Conservation (phyloP, 306 rosid genomes). For the Trifolium pratense region DNA sequence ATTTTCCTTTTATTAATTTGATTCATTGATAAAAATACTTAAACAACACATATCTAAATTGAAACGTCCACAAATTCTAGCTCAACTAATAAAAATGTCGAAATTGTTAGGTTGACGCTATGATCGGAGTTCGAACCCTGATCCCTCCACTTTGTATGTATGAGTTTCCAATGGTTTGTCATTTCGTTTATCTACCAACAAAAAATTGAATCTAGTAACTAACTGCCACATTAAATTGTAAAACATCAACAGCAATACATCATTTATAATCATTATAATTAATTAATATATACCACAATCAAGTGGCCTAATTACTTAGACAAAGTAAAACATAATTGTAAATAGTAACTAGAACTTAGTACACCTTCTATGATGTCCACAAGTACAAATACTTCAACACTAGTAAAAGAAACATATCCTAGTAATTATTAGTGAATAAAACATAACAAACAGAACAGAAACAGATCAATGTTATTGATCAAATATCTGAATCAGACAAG, state of each 20-base stretch:
- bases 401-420: conserved; percentile 16
- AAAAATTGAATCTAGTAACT: not conserved
- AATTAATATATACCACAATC: not conserved
- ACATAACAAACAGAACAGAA: not conserved
- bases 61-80: no score
- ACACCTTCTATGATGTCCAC: not conserved
- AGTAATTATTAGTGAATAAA: not conserved
- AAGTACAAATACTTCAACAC: not conserved
- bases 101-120: no score
- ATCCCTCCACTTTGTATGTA: no score
- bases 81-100: no score
- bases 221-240: not conserved
- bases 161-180: no score
- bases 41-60: no score
- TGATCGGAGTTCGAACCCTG: no score
- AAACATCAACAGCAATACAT: not conserved
- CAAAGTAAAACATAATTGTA: not conserved
- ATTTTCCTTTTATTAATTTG: no score
- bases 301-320: conserved; percentile 1
- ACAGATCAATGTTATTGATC: not conserved
- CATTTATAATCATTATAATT: not conserved
- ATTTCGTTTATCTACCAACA: no score
- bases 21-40: no score
- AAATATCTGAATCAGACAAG: conserved; percentile 44
- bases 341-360: not conserved